Base-by-base conservation (phyloP, 2,329 filamentous ascomycete species). In the Sclerotinia glacialis region DNA sequence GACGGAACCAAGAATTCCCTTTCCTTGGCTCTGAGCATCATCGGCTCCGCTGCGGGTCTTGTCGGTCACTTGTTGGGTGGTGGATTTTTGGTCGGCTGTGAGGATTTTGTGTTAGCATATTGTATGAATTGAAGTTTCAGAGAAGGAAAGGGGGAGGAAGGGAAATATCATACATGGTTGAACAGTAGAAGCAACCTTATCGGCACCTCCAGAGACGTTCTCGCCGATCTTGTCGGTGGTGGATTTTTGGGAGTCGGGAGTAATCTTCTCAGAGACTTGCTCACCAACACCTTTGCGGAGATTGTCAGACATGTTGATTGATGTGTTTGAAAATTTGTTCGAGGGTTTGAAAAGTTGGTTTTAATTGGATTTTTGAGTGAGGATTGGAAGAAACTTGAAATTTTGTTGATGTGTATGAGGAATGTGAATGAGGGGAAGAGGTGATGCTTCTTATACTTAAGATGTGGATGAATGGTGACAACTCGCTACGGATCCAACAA, bases 181-280 rank as follows among this genome's bases (percentile, higher is more conserved):
- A 63, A 80, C 74, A 64, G 78, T 75, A 67, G 78, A 76, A 67
- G 81, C 81, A 71, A 78, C 75, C 68, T 79, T 80, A 76, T 85
- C 83, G 67, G 75, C 78, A 66, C 76, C 73, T 68, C 81, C 80
- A 56, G 81, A 78, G 70, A 78, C 67, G 62, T 72, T 74, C 78
- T 85, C 83, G 61, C 76, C 74, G 72, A 79, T 75, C 44, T 50
- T 59, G 34, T 62, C 64, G 72, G 78, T 74, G 69, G 77, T 80
- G 49, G 80, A 80, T 79, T 85, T 85, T 76, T 83, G 79, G 72
- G 79, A 81, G 77, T 85, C 81, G 65, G 83, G 83, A 71, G 81
- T 84, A 69, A 83, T 67, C 77, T 80, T 81, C 77, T 84, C 81
- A 63, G 75, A 68, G 70, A 76, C 77, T 76, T 85, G 82, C 74